Base-by-base conservation (phyloP, 192 early-diverging fungal species). In the Podila verticillata region DNA sequence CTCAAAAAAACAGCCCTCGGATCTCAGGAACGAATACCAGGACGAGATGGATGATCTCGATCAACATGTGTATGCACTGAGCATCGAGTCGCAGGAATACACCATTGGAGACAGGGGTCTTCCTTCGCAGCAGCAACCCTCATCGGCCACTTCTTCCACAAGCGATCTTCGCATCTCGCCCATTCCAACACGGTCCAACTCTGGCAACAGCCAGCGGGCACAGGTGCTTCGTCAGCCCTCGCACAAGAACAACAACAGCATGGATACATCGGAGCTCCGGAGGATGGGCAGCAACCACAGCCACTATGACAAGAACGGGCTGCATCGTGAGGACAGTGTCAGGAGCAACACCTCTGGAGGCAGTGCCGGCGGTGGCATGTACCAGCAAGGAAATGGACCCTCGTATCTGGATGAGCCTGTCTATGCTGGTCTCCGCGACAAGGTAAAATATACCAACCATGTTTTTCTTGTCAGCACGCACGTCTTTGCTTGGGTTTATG, bases 11-110 rank as follows among this genome's bases (percentile, higher is more conserved):
- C 59, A 4, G 24, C 24, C 66, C 29, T n/a, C 59, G 32, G 64
- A 22, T 7, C 26, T 59, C 13, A 66, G 62, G 57, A 61, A 57
- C 34, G 57, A 66, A 26, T 79, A 79, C 31, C 68, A 72, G 59
- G 75, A 79, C 57, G 69, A 71, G 7, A 17, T 79, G 69, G 68
- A 78, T 34, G 75, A 79, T 49, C 22, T 79, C n/a, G 75, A 79
- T 13, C 32, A 63, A 31, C 65, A 79, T 61, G 69, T 79, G 26
- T 79, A 72, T 48, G 75, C 75, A 20, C 51, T 79, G 34, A 79
- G 60, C 59, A 71, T 79, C 22, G 75, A 79, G 30, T 26, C 75
- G 9, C 75, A 72, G 30, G 75, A 72, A 29, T 54, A 61, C n/a
- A 63, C 65, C 0, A 31, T 71, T 7, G 57, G 17, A 0, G 75